phyloP scores from a whole-genome alignment of 345 rosid genomes.

The Aquilaria malaccensis region DNA sequence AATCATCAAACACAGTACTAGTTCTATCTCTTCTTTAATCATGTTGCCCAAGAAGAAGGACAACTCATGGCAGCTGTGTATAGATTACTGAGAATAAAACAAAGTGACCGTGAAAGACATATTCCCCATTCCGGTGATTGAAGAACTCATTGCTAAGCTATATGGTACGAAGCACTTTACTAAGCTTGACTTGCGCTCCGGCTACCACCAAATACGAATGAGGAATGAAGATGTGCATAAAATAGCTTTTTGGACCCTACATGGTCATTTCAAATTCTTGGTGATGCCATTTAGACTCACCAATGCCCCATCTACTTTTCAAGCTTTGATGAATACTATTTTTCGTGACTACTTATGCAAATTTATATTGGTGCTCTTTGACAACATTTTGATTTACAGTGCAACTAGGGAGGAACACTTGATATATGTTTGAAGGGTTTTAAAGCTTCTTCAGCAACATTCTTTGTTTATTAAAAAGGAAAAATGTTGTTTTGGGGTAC shows the following conservation, averaged over 20 bases:
- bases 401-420: background rate
- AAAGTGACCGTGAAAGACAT: background rate
- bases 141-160: background rate
- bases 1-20: background rate
- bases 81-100: background rate
- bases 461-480: background rate
- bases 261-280: background rate
- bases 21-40: background rate
- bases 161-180: background rate
- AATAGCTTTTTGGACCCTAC: background rate
- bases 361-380: background rate
- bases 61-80: background rate
- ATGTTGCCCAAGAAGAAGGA: background rate
- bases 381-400: background rate
- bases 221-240: background rate
- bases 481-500: background rate
- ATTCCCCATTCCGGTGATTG: background rate
- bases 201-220: background rate
- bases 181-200: background rate
- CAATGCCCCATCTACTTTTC: background rate
- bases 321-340: background rate
- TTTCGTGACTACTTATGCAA: background rate
- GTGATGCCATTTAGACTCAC: conserved; percentile 2
- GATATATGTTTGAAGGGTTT: background rate
- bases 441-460: background rate